Percentiles rank a stretch among this genome's conserved stretches.
phyloP scores from a whole-genome alignment of 2,329 filamentous ascomycete species.

The Arthroderma sp. region DNA sequence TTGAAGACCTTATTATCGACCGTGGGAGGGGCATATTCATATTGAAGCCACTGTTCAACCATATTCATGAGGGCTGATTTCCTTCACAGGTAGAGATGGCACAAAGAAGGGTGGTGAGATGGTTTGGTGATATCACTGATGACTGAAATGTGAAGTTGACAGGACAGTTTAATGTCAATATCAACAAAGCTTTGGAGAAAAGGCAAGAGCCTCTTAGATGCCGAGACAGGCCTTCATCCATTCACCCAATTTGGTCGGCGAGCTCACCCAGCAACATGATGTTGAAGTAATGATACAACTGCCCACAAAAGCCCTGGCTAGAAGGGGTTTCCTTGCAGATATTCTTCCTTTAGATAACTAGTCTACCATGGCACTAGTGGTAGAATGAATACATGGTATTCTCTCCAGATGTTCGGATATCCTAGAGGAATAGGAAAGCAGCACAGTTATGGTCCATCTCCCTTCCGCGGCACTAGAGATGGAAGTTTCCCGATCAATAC shows the following conservation, averaged over 20 bases:
- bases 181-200: not conserved
- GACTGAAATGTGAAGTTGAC: not conserved
- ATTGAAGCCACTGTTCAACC: conserved; percentile 2
- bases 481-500: no score
- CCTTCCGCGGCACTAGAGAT: not conserved
- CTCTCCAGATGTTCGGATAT: not conserved
- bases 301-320: no score
- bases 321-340: no score
- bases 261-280: not conserved
- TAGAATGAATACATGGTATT: not conserved
- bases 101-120: not conserved
- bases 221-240: not conserved
- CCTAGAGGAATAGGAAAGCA: not conserved
- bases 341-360: no score
- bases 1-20: conserved; percentile 1
- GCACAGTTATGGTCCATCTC: not conserved
- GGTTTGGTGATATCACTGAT: not conserved
- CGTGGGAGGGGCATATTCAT: not conserved
- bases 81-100: not conserved
- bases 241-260: not conserved
- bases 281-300: not conserved
- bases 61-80: not conserved
- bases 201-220: not conserved
- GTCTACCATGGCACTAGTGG: not conserved
- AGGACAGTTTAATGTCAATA: not conserved